These are phyloP conservation scores for Xylariaceae sp. DNA, from an alignment of 2,329 filamentous ascomycete species.

Conservation along the genomic window DNA sequence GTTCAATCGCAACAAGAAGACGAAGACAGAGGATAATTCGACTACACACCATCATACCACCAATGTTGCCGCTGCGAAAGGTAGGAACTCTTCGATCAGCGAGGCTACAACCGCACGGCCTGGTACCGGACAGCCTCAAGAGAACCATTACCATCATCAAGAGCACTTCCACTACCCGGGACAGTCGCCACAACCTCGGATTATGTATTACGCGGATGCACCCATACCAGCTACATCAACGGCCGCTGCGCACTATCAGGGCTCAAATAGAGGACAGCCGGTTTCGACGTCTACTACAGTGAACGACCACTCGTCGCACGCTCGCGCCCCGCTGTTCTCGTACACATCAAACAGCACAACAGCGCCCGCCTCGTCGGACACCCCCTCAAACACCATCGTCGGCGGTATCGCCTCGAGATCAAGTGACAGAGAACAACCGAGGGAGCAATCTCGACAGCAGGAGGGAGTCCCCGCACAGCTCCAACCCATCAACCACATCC, in stretches of 20 bases:
- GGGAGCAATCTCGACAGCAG: conserved; percentile 4
- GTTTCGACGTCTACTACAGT: conserved; percentile 3
- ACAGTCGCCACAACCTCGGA: conserved; percentile 1
- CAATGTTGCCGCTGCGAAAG: conserved; percentile 4
- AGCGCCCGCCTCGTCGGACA: conserved; percentile 1
- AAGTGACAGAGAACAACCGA: neutral
- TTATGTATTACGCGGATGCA: too few relatives aligned
- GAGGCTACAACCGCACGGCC: conserved; percentile 1
- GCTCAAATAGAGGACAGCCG: conserved; percentile 2
- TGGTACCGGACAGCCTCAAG: neutral
- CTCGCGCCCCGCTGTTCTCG: conserved; percentile 1
- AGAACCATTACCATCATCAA: conserved; percentile 12
- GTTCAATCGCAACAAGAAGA: conserved; percentile 21
- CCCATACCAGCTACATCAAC: neutral
- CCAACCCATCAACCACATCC: conserved; percentile 16
- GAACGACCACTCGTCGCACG: neutral
- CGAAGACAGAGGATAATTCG: conserved; percentile 15
- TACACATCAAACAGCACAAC: conserved; percentile 1
- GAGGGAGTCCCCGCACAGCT: neutral
- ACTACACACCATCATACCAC: conserved; percentile 10
- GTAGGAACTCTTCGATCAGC: conserved; percentile 11
- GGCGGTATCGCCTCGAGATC: neutral
- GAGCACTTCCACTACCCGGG: conserved; percentile 9
- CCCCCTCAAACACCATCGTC: neutral
- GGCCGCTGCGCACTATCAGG: conserved; percentile 1